Evolutionary conservation across 768 basidiomycete genomes (phyloP).

Genomic region (Mrakia blollopis): DNA sequence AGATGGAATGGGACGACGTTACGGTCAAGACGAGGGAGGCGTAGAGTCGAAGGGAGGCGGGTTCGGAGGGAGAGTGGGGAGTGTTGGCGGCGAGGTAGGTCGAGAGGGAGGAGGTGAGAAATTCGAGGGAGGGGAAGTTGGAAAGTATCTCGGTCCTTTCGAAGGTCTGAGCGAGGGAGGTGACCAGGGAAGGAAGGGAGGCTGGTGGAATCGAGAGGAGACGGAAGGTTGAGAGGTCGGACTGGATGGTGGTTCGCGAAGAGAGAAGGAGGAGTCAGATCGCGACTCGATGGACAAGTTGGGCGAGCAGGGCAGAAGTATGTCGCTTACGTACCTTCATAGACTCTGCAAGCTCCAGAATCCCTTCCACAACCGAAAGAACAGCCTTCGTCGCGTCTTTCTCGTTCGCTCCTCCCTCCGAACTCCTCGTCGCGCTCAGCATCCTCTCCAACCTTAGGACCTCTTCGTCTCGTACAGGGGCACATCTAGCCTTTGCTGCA

Average conservation of each 20-base stretch:
- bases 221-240: constrained; percentile 3
- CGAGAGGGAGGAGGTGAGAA: background rate
- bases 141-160: background rate
- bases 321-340: constrained; percentile 19
- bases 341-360: constrained; percentile 15
- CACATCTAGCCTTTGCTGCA: constrained; percentile 7
- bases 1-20: background rate
- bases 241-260: background rate
- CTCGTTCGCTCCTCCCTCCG: background rate
- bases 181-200: constrained; percentile 17
- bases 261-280: background rate
- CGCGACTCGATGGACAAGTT: background rate
- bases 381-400: constrained; percentile 11
- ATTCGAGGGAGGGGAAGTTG: background rate
- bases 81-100: background rate
- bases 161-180: constrained; percentile 13
- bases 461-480: constrained; percentile 24
- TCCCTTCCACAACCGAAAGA: background rate
- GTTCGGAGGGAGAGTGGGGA: constrained; percentile 5
- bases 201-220: constrained; percentile 13
- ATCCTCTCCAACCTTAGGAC: background rate
- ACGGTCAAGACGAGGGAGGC: background rate
- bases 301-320: too few relatives aligned
- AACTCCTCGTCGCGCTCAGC: background rate
- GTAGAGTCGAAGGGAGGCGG: background rate